Percentiles rank a stretch among this genome's conserved stretches.
Evolutionary conservation across 1,139 yeast genomes (phyloP).

Genomic region (Hyphopichia wangnamkhiaoensis): DNA sequence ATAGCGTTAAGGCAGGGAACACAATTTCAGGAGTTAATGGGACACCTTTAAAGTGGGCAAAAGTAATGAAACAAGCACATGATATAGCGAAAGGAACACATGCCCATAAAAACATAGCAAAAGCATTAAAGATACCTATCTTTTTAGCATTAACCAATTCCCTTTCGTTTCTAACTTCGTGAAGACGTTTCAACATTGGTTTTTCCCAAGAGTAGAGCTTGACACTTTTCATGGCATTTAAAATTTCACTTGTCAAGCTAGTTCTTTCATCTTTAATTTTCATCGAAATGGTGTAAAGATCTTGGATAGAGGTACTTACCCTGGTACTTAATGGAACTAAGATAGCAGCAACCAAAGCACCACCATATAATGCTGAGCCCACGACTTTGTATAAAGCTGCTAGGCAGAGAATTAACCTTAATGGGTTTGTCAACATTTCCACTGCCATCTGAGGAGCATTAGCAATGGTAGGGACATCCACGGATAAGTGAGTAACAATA

Average conservation of each 20-base stretch:
- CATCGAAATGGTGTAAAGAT: conserved; percentile 26
- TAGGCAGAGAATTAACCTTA: conserved; percentile 29
- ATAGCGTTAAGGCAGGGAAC: conserved; percentile 42
- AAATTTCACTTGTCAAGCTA: conserved; percentile 39
- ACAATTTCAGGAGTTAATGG: conserved; percentile 38
- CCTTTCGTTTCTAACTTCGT: conserved; percentile 35
- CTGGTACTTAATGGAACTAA: conserved; percentile 36
- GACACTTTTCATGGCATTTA: conserved; percentile 40
- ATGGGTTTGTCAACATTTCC: conserved; percentile 30
- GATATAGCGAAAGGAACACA: conserved; percentile 39
- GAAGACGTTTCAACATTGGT: conserved; percentile 38
- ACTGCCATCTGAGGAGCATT: conserved; percentile 24
- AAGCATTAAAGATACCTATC: conserved; percentile 34
- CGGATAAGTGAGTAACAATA: conserved; percentile 39
- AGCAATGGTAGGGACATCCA: conserved; percentile 32
- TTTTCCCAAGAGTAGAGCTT: conserved; percentile 44
- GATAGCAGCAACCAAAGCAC: conserved; percentile 31
- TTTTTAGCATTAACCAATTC: conserved; percentile 31
- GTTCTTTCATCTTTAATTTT: conserved; percentile 39
- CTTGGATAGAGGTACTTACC: conserved; percentile 29
- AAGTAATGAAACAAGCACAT: conserved; percentile 32
- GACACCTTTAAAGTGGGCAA: conserved; percentile 21
- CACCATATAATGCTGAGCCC: conserved; percentile 38
- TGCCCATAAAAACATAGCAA: conserved; percentile 36
- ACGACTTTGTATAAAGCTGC: conserved; percentile 29